Conservation (phyloP, 1,284 basidiomycete species). For the Golubevia pallescens region DNA sequence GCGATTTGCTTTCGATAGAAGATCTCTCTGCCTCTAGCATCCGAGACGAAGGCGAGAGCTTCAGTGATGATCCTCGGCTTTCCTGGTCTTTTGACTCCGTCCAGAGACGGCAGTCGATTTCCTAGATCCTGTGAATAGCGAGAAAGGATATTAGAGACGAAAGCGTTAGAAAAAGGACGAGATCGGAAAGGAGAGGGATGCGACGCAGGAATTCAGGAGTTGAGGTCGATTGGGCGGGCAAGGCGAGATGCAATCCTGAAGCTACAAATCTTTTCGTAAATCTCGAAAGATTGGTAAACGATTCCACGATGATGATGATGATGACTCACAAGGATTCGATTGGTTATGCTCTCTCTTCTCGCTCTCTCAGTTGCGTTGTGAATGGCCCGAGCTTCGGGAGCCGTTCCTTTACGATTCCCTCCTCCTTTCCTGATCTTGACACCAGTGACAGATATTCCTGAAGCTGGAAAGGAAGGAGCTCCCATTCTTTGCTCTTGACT, state of each 20-base stretch:
- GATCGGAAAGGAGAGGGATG: neutral
- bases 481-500: neutral
- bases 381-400: conserved; percentile 43
- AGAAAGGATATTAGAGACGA: neutral
- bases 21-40: neutral
- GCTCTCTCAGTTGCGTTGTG: conserved; percentile 55
- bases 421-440: conserved; percentile 22
- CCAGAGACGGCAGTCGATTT: neutral
- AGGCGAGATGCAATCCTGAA: neutral
- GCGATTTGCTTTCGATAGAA: neutral
- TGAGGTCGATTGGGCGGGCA: too few relatives aligned
- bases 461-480: neutral
- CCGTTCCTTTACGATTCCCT: conserved; percentile 50
- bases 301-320: neutral
- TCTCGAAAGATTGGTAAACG: neutral
- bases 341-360: conserved; percentile 47
- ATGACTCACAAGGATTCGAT: conserved; percentile 27
- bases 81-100: neutral
- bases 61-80: neutral
- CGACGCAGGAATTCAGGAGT: neutral
- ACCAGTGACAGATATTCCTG: neutral
- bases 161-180: neutral
- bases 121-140: neutral
- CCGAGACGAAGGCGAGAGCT: neutral
- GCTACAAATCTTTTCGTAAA: neutral